Conservation (phyloP, 768 basidiomycete genomes). For the Lenzites betulinus region DNA sequence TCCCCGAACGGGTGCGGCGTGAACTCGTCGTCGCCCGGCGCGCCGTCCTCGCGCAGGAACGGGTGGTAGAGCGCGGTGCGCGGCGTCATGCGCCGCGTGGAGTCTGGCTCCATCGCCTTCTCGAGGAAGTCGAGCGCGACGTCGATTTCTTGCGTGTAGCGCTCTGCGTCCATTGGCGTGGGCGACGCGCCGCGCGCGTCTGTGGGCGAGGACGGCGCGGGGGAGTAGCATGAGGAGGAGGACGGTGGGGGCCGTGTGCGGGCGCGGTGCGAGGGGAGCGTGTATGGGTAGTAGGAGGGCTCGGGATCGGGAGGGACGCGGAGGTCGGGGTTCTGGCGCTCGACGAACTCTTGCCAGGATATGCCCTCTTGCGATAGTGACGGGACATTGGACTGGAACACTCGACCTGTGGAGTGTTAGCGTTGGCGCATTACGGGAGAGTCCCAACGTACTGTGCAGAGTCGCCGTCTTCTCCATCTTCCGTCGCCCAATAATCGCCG, state of each 20-base stretch:
- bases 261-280: conserved; percentile 15
- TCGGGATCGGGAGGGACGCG: conserved; percentile 53
- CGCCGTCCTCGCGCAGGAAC: conserved; percentile 61
- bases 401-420: conserved; percentile 62
- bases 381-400: conserved; percentile 89
- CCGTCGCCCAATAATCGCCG: conserved; percentile 78
- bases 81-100: conserved; percentile 77
- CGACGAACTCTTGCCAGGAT: conserved; percentile 74
- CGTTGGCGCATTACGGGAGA: not conserved
- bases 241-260: conserved; percentile 32
- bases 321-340: conserved; percentile 73
- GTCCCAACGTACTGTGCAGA: conserved; percentile 68
- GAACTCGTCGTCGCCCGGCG: conserved; percentile 58
- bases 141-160: conserved; percentile 57
- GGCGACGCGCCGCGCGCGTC: conserved; percentile 23
- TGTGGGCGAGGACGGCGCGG: conserved; percentile 18
- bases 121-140: conserved; percentile 76
- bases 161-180: conserved; percentile 37
- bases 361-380: conserved; percentile 66
- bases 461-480: conserved; percentile 85
- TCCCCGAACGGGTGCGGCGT: conserved; percentile 70
- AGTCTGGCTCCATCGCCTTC: conserved; percentile 73
- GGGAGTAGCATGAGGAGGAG: conserved; percentile 36
- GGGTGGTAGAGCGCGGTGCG: conserved; percentile 74
- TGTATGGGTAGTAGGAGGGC: conserved; percentile 57